These are phyloP conservation scores for Arthrocladium fulminans DNA, from an alignment of 2,329 filamentous ascomycete genomes.

Conservation along the genomic window DNA sequence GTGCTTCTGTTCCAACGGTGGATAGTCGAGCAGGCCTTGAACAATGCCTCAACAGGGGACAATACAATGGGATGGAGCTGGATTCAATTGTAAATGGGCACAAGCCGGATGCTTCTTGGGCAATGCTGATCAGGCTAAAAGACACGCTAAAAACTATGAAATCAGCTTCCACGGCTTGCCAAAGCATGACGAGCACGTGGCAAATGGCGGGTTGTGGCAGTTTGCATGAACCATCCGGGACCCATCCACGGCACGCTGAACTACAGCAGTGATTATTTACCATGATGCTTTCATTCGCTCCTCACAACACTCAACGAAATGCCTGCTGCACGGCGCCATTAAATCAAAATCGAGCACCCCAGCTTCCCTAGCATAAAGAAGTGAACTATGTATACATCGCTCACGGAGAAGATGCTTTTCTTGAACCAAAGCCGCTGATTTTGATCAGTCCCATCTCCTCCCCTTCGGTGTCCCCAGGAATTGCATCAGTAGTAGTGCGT, in stretches of 20 bases:
- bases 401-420: constrained; percentile 38
- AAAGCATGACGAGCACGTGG: neutral
- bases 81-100: neutral
- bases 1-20: neutral
- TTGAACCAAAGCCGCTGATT: constrained; percentile 35
- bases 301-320: neutral
- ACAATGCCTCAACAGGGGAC: neutral
- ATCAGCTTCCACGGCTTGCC: neutral
- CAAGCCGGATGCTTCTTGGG: neutral
- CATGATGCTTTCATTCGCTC: neutral
- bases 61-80: neutral
- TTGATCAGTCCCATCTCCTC: neutral
- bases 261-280: no score
- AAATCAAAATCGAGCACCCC: neutral
- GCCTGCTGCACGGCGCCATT: neutral
- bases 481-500: constrained; percentile 62
- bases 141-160: neutral
- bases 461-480: neutral
- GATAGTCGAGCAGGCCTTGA: neutral
- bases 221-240: no score
- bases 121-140: neutral
- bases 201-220: no score
- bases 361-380: neutral
- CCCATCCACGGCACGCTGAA: no score
- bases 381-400: constrained; percentile 7